A percentile compares a stretch with the other conserved stretches of the same genome.
phyloP scores from a whole-genome alignment of 2,329 filamentous ascomycete genomes.

The Trichoderma simmonsii region DNA sequence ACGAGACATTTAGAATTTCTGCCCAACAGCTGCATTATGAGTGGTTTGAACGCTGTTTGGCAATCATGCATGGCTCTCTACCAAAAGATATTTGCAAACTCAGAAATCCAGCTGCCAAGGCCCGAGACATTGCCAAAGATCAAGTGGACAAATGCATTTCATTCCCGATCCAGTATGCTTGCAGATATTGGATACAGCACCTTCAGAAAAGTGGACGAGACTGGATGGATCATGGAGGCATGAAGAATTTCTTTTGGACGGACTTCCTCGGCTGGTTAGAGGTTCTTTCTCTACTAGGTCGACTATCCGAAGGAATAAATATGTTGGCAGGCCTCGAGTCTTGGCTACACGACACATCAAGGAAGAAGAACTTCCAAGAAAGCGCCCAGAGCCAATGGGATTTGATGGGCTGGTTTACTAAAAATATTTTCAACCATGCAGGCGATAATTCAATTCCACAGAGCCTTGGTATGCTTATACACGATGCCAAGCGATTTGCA shows the following conservation, averaged over 20 bases:
- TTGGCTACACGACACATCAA: not conserved
- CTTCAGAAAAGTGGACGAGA: not conserved
- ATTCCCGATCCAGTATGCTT: not conserved
- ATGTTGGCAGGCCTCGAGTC: not conserved
- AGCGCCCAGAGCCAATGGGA: too few species aligned
- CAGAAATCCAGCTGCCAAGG: not conserved
- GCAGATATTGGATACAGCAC: not conserved
- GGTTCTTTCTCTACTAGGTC: not conserved
- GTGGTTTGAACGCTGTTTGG: not conserved
- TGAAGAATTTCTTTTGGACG: not conserved
- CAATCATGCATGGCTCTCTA: not conserved
- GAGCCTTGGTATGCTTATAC: not conserved
- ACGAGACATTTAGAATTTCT: not conserved
- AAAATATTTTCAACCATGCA: too few species aligned
- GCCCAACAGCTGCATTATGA: not conserved
- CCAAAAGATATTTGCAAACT: not conserved
- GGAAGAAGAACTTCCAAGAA: too few species aligned
- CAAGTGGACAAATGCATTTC: not conserved
- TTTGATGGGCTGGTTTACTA: too few species aligned
- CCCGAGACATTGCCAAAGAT: not conserved
- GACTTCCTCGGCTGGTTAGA: not conserved
- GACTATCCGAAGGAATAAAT: not conserved
- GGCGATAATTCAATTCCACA: not conserved
- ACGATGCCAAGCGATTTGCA: not conserved
- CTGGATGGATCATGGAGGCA: not conserved